phyloP scores from a whole-genome alignment of 768 basidiomycete genomes.

The Amyloporia xantha region DNA sequence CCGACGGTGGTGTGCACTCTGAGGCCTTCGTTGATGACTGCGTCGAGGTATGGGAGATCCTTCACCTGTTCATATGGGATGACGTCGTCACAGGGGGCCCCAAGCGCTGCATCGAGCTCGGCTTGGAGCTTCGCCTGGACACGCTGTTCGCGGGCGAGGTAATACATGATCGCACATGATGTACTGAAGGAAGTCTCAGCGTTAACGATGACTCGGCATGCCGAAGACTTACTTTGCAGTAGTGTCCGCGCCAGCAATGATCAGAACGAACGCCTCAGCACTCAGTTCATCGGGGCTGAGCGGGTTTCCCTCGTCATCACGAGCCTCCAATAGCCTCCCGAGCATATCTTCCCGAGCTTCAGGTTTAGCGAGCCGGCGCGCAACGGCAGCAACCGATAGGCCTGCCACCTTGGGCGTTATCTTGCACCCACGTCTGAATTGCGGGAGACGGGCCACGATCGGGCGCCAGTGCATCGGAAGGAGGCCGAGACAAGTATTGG shows the following conservation, averaged over 20 bases:
- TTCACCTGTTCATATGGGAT: slow-evolving; percentile 3
- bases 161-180: slow-evolving; percentile 2
- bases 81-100: neutral
- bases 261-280: slow-evolving; percentile 7
- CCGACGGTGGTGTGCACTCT: slow-evolving; percentile 26
- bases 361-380: slow-evolving; percentile 5
- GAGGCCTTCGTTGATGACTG: slow-evolving; percentile 26
- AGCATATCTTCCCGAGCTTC: slow-evolving; percentile 7
- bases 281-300: slow-evolving; percentile 8
- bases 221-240: slow-evolving; percentile 9
- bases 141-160: neutral
- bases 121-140: slow-evolving; percentile 7
- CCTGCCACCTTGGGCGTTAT: neutral
- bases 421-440: neutral
- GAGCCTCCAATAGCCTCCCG: slow-evolving; percentile 7
- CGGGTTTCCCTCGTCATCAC: slow-evolving; percentile 11
- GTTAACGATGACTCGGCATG: neutral
- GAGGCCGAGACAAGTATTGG: neutral
- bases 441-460: neutral
- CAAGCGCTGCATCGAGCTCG: slow-evolving; percentile 9
- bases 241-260: slow-evolving; percentile 16
- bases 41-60: slow-evolving; percentile 19
- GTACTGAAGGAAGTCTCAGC: neutral
- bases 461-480: slow-evolving; percentile 5
- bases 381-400: slow-evolving; percentile 7